These are phyloP conservation scores for Leptomonas seymouri DNA, from an alignment of 208 protist species.

Conservation along the genomic window DNA sequence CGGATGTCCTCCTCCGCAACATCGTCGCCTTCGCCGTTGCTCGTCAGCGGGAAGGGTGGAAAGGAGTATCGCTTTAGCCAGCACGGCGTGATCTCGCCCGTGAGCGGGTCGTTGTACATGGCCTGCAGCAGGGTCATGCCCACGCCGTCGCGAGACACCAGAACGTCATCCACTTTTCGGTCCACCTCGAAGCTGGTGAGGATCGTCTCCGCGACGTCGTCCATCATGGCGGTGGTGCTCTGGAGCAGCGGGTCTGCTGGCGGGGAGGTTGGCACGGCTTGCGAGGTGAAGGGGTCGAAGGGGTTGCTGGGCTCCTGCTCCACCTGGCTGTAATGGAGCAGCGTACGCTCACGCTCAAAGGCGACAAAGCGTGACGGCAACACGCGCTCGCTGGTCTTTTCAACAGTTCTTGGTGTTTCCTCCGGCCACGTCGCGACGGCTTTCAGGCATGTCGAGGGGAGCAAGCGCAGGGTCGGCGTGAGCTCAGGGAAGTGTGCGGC, in stretches of 20 bases:
- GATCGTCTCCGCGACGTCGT: constrained; percentile 18
- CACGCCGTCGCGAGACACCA: constrained; percentile 23
- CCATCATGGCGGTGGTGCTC: background rate
- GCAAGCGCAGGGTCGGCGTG: constrained; percentile 29
- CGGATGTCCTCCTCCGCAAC: background rate
- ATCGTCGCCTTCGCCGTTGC: background rate
- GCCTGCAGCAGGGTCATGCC: constrained; percentile 50
- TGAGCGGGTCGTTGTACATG: constrained; percentile 58
- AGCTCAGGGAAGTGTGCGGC: constrained; percentile 59
- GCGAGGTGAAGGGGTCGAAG: constrained; percentile 42
- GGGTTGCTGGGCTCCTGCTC: constrained; percentile 52
- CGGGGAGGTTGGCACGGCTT: background rate
- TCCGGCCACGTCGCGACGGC: constrained; percentile 18
- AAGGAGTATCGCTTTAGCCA: constrained; percentile 76
- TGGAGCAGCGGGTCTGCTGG: constrained; percentile 13
- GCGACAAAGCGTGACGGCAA: constrained; percentile 38
- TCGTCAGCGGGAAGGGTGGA: constrained; percentile 8
- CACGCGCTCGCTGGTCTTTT: background rate
- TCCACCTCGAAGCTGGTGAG: constrained; percentile 35
- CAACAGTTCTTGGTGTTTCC: constrained; percentile 1
- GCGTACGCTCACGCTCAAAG: constrained; percentile 68
- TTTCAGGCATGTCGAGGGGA: constrained; percentile 54
- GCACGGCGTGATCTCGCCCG: constrained; percentile 52
- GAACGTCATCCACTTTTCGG: constrained; percentile 11
- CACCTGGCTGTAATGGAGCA: constrained; percentile 64